Evolutionary conservation across 2,329 filamentous ascomycete species (phyloP).

Genomic region (Trichoderma sp.): DNA sequence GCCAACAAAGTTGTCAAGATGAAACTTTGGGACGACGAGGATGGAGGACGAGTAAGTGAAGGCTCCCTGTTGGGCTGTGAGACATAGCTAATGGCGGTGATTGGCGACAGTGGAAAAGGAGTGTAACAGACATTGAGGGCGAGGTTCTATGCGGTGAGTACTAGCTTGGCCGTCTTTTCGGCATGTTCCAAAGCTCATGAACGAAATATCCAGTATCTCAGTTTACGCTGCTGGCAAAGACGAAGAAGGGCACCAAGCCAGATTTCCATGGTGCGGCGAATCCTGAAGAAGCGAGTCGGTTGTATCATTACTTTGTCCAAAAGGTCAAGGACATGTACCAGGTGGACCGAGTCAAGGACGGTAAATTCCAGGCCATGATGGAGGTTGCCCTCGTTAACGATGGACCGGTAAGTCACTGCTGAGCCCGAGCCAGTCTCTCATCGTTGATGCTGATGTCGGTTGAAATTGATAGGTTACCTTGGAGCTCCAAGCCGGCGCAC

Average conservation of each 20-base stretch:
- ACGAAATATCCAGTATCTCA: conserved; percentile 73
- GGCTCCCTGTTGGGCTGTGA: not conserved
- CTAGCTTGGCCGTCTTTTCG: not conserved
- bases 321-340: conserved; percentile 72
- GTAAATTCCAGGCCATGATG: conserved; percentile 99
- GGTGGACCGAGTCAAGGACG: conserved; percentile 79
- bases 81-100: not conserved
- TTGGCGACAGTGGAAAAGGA: conserved; percentile 75
- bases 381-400: conserved; percentile 92
- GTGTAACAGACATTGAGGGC: conserved; percentile 81
- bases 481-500: conserved; percentile 28
- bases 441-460: not conserved
- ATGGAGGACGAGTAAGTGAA: conserved; percentile 59
- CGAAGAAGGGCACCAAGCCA: conserved; percentile 95
- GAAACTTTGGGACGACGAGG: conserved; percentile 85
- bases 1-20: conserved; percentile 85
- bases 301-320: conserved; percentile 82
- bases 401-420: conserved; percentile 53
- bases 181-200: not conserved
- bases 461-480: conserved; percentile 26
- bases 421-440: not conserved
- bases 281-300: conserved; percentile 70
- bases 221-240: conserved; percentile 88
- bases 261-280: conserved; percentile 88
- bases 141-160: conserved; percentile 86